phyloP scores from a whole-genome alignment of 1,139 yeast genomes.

The Pichia sp. region DNA sequence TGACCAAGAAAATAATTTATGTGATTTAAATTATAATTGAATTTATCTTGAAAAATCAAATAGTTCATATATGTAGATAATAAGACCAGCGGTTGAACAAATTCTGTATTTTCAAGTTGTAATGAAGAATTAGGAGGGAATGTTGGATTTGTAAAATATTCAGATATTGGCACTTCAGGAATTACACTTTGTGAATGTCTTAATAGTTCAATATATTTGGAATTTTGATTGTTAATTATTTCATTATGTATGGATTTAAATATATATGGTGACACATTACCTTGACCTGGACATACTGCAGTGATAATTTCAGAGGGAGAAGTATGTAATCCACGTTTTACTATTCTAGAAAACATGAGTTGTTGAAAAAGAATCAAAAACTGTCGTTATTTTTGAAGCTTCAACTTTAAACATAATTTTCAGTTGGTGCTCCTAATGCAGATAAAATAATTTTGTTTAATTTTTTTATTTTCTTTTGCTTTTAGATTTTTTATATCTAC shows the following conservation, averaged over 20 bases:
- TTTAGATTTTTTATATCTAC: not conserved
- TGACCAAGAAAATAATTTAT: slow-evolving; percentile 30
- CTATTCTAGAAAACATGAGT: not conserved
- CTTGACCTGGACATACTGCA: slow-evolving; percentile 17
- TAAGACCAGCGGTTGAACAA: slow-evolving; percentile 32
- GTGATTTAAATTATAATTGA: slow-evolving; percentile 19
- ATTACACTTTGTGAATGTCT: slow-evolving; percentile 3
- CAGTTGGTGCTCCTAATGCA: not conserved
- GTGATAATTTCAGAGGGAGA: not conserved
- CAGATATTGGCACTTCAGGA: slow-evolving; percentile 5
- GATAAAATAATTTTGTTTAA: not conserved
- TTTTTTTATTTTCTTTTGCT: not conserved
- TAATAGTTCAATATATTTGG: slow-evolving; percentile 2
- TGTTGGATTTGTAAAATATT: slow-evolving; percentile 4
- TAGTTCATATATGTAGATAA: slow-evolving; percentile 25
- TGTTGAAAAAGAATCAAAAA: not conserved
- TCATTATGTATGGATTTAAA: slow-evolving; percentile 13
- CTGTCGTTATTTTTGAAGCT: not conserved
- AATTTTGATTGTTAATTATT: slow-evolving; percentile 1
- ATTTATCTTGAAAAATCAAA: slow-evolving; percentile 15
- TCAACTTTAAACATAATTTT: not conserved
- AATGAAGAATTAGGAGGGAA: slow-evolving; percentile 1
- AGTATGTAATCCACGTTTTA: not conserved
- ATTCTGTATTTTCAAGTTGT: slow-evolving; percentile 24
- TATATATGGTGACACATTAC: slow-evolving; percentile 13